Evolutionary conservation across 2,329 filamentous ascomycete species (phyloP).

Genomic region (Cadophora sp.): DNA sequence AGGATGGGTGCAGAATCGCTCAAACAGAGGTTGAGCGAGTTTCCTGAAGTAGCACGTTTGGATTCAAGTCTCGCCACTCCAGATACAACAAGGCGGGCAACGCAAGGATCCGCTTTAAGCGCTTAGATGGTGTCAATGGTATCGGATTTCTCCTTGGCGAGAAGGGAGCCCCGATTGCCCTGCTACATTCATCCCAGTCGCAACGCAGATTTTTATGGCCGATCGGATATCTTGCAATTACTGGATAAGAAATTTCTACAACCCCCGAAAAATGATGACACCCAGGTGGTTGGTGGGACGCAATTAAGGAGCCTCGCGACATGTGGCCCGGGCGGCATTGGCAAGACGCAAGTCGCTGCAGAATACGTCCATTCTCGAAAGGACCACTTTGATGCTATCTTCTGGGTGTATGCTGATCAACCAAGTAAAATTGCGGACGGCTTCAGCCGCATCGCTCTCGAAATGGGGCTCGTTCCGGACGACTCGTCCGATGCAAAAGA

Average conservation of each 20-base stretch:
- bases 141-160: background rate
- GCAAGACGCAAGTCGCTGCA: slow-evolving; percentile 38
- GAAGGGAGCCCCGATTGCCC: background rate
- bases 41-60: background rate
- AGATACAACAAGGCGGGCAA: background rate
- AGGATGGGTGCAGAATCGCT: background rate
- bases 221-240: background rate
- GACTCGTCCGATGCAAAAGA: background rate
- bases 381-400: slow-evolving; percentile 34
- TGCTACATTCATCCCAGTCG: background rate
- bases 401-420: slow-evolving; percentile 37
- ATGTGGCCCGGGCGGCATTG: slow-evolving; percentile 38
- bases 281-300: background rate
- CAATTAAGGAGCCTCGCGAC: slow-evolving; percentile 24
- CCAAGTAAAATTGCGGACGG: slow-evolving; percentile 19
- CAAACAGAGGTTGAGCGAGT: background rate
- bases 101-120: background rate
- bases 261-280: background rate
- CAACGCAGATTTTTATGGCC: background rate
- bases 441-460: slow-evolving; percentile 14
- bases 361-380: slow-evolving; percentile 34
- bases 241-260: background rate
- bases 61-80: background rate
- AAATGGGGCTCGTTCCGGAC: slow-evolving; percentile 16
- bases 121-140: background rate